A percentile compares a stretch with the other conserved stretches of the same genome.
phyloP scores from a whole-genome alignment of 2,329 filamentous ascomycete genomes.

The Colletotrichum plurivorum region DNA sequence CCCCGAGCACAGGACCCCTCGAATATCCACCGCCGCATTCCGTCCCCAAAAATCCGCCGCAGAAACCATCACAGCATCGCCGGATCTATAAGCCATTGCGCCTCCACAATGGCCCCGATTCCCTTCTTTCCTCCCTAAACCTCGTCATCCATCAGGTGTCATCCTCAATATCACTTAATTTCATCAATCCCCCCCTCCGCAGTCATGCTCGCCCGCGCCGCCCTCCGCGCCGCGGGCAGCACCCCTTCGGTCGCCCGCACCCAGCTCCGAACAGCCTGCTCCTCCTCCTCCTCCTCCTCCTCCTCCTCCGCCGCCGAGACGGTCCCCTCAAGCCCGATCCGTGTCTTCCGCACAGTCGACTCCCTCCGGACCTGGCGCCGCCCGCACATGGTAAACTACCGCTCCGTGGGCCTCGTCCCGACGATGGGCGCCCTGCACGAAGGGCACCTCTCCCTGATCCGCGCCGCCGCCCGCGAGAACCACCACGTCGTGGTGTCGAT shows the following conservation, averaged over 20 bases:
- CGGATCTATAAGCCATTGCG: conserved; percentile 46
- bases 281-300: conserved; percentile 44
- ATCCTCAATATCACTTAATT: not conserved
- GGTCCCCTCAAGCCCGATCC: conserved; percentile 72
- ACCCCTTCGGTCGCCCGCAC: conserved; percentile 8
- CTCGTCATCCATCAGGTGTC: not conserved
- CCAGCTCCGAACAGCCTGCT: conserved; percentile 42
- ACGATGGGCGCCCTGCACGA: conserved; percentile 98
- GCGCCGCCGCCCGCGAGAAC: conserved; percentile 86
- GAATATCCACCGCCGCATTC: conserved; percentile 21
- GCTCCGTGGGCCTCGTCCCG: conserved; percentile 88
- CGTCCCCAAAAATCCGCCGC: conserved; percentile 62
- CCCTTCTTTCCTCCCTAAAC: conserved; percentile 35
- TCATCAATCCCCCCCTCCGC: not conserved
- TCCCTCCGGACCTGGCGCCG: conserved; percentile 79
- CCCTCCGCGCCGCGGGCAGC: conserved; percentile 37
- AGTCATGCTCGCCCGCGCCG: conserved; percentile 37
- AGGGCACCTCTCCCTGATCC: conserved; percentile 89
- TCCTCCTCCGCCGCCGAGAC: conserved; percentile 53
- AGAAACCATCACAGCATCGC: conserved; percentile 61
- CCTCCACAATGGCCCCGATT: conserved; percentile 50
- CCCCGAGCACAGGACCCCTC: conserved; percentile 23
- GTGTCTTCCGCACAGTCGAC: conserved; percentile 82
- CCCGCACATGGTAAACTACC: conserved; percentile 75
- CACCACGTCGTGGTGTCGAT: conserved; percentile 91